These are phyloP conservation scores for Aspergillus fumigatiaffinis DNA, from an alignment of 2,329 filamentous ascomycete species.

Conservation along the genomic window DNA sequence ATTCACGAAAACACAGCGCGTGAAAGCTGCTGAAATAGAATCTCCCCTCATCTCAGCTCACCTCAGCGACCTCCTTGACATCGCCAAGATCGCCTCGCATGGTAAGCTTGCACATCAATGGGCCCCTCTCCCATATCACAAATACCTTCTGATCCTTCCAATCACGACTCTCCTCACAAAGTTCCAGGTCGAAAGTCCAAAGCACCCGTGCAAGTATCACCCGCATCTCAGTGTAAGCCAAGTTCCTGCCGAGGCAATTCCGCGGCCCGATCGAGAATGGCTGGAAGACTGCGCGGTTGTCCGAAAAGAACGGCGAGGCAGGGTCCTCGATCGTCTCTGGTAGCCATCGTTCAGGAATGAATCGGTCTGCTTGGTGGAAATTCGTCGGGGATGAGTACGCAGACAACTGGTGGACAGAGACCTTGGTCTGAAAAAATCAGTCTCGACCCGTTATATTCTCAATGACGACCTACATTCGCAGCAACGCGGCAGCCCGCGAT, in stretches of 20 bases:
- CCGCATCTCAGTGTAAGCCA: constrained; percentile 50
- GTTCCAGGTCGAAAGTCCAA: constrained; percentile 47
- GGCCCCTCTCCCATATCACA: constrained; percentile 38
- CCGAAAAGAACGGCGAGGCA: constrained; percentile 33
- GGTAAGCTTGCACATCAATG: constrained; percentile 20
- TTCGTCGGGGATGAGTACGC: constrained; percentile 41
- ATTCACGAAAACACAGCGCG: too few species aligned
- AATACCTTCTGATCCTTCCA: constrained; percentile 40
- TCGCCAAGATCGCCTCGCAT: too few species aligned
- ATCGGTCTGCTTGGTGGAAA: constrained; percentile 44
- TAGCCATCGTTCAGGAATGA: constrained; percentile 48
- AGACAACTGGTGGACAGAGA: constrained; percentile 43
- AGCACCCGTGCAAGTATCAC: constrained; percentile 46
- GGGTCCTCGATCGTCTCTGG: constrained; percentile 9
- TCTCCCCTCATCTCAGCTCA: too few species aligned
- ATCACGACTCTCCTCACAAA: constrained; percentile 31
- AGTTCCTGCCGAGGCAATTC: constrained; percentile 49
- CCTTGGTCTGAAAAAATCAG: constrained; percentile 30
- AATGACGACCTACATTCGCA: not conserved
- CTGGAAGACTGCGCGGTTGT: constrained; percentile 44
- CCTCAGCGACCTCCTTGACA: too few species aligned
- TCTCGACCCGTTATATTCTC: not conserved
- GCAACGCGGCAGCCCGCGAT: constrained; percentile 8
- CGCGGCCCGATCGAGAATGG: constrained; percentile 48
- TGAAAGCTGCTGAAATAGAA: too few species aligned